These are phyloP conservation scores for Paracamarosporium sp. DNA, from an alignment of 2,329 filamentous ascomycete species.

Conservation along the genomic window DNA sequence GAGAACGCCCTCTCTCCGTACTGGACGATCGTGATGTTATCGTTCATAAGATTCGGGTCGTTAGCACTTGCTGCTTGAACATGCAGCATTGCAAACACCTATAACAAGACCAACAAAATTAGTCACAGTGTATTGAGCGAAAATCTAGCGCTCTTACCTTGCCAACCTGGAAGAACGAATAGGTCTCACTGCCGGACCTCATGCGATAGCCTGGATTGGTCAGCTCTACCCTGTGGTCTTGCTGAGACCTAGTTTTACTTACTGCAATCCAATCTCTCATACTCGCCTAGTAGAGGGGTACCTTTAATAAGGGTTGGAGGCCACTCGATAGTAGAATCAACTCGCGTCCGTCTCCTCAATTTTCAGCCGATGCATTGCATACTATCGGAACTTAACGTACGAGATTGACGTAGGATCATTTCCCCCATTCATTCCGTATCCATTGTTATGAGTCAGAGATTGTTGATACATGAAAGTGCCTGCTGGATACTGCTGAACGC, in stretches of 20 bases:
- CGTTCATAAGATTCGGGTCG: not conserved
- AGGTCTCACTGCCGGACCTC: constrained; percentile 19
- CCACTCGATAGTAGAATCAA: too few relatives aligned
- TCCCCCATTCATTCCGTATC: too few relatives aligned
- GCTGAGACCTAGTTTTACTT: not conserved
- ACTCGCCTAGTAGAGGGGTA: constrained; percentile 6
- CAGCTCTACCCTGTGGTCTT: too few relatives aligned
- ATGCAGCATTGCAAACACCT: constrained; percentile 32
- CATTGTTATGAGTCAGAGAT: too few relatives aligned
- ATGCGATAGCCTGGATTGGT: constrained; percentile 24
- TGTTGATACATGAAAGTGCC: too few relatives aligned
- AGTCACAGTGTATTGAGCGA: not conserved
- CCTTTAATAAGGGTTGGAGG: constrained; percentile 7
- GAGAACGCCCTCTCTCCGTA: constrained; percentile 23
- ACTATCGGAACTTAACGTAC: too few relatives aligned
- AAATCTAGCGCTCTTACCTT: constrained; percentile 5
- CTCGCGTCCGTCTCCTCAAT: too few relatives aligned
- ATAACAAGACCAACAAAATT: not conserved
- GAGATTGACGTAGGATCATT: too few relatives aligned
- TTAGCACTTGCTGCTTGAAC: constrained; percentile 18
- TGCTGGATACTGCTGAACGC: too few relatives aligned
- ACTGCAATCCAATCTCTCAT: constrained; percentile 14
- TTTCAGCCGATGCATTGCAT: too few relatives aligned
- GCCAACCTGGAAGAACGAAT: constrained; percentile 23
- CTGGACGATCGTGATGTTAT: constrained; percentile 18